phyloP scores from a whole-genome alignment of 768 basidiomycete genomes.

The Galerina marginata region DNA sequence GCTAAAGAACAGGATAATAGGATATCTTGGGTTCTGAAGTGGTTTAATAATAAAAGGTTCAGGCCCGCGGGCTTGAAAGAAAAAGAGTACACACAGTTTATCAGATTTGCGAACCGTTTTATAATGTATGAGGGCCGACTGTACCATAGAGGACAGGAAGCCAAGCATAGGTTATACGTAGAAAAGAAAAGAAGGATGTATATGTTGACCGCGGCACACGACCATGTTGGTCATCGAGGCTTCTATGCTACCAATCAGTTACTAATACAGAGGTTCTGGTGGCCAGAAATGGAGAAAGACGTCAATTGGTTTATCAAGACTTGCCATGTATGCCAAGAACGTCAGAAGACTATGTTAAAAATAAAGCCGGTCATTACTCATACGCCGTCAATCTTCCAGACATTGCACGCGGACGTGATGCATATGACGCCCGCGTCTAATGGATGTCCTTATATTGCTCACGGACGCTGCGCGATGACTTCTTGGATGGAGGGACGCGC shows the following conservation, averaged over 20 bases:
- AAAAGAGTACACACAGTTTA: neutral
- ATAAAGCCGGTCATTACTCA: slow-evolving; percentile 23
- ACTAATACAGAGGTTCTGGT: slow-evolving; percentile 31
- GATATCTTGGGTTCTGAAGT: neutral
- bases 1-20: neutral
- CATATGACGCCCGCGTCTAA: slow-evolving; percentile 17
- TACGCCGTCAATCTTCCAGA: slow-evolving; percentile 14
- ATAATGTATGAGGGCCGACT: slow-evolving; percentile 18
- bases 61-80: neutral
- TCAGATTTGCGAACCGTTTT: slow-evolving; percentile 22
- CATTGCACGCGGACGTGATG: slow-evolving; percentile 6
- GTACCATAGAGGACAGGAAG: slow-evolving; percentile 12
- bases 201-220: slow-evolving; percentile 30
- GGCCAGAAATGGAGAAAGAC: slow-evolving; percentile 33
- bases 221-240: slow-evolving; percentile 32
- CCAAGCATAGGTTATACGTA: slow-evolving; percentile 25
- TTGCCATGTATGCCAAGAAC: slow-evolving; percentile 29
- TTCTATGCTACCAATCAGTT: slow-evolving; percentile 21
- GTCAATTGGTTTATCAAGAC: slow-evolving; percentile 29
- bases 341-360: slow-evolving; percentile 21
- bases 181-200: slow-evolving; percentile 19
- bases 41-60: neutral
- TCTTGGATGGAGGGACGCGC: slow-evolving; percentile 29
- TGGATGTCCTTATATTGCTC: slow-evolving; percentile 28
- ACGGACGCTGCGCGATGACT: slow-evolving; percentile 22